phyloP scores from a whole-genome alignment of 768 basidiomycete genomes.

The Tylopilus vinaceipallidus region DNA sequence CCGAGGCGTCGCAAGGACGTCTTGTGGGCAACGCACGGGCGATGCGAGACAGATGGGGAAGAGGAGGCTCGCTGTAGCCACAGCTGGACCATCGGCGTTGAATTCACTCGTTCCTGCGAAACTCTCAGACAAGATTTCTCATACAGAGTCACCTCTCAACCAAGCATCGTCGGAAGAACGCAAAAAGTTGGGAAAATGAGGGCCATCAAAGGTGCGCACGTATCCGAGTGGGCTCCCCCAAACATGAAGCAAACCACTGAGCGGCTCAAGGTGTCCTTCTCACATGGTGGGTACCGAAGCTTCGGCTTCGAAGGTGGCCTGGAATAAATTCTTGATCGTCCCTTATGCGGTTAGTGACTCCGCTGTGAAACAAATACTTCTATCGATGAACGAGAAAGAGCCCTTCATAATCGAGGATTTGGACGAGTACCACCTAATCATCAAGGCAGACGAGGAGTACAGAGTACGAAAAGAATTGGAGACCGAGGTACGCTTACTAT shows the following conservation, averaged over 20 bases:
- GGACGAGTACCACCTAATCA: slow-evolving; percentile 79
- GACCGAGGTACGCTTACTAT: slow-evolving; percentile 50
- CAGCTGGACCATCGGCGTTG: slow-evolving; percentile 5
- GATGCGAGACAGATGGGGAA: slow-evolving; percentile 1
- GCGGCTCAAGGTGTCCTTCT: slow-evolving; percentile 53
- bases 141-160: too few species aligned
- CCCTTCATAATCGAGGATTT: slow-evolving; percentile 86
- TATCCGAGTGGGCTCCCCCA: slow-evolving; percentile 5
- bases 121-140: slow-evolving; percentile 13
- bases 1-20: slow-evolving; percentile 11
- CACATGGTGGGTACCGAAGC: slow-evolving; percentile 52
- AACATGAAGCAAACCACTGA: slow-evolving; percentile 4
- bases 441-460: slow-evolving; percentile 80
- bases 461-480: slow-evolving; percentile 71
- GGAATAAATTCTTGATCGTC: neutral
- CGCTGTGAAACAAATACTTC: slow-evolving; percentile 85
- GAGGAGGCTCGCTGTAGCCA: neutral
- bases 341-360: slow-evolving; percentile 55
- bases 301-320: neutral
- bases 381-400: slow-evolving; percentile 76
- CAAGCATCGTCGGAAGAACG: neutral
- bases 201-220: slow-evolving; percentile 56
- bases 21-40: slow-evolving; percentile 5
- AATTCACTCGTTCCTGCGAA: neutral
- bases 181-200: slow-evolving; percentile 41